Evolutionary conservation across 2,329 filamentous ascomycete species (phyloP).

Genomic region (Colletotrichum paranaense): DNA sequence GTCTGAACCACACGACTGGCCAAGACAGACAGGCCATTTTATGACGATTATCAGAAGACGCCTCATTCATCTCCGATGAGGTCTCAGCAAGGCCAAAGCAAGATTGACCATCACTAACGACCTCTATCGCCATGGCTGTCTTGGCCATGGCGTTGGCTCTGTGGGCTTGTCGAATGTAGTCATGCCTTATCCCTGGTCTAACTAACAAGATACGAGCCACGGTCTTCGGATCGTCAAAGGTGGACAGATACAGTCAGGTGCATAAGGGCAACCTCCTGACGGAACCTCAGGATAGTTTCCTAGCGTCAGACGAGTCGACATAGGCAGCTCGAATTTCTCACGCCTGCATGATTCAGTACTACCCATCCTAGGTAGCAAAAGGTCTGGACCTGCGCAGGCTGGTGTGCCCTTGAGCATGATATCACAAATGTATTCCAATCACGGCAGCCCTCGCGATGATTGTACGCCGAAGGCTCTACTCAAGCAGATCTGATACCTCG

Average conservation of each 20-base stretch:
- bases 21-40: background rate
- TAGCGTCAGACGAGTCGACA: conserved; percentile 21
- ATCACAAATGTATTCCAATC: conserved; percentile 17
- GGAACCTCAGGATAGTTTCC: conserved; percentile 23
- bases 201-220: background rate
- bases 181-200: background rate
- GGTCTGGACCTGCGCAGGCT: conserved; percentile 27
- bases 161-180: conserved; percentile 4
- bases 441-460: conserved; percentile 4
- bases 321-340: conserved; percentile 5
- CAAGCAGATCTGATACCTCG: conserved; percentile 11
- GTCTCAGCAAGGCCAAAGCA: conserved; percentile 14
- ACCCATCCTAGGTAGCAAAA: conserved; percentile 14
- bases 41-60: conserved; percentile 18
- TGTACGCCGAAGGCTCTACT: background rate
- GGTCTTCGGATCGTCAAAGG: background rate
- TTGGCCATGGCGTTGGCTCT: background rate
- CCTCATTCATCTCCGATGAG: conserved; percentile 23
- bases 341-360: conserved; percentile 23
- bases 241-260: conserved; percentile 27
- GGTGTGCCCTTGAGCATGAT: conserved; percentile 10
- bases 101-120: background rate
- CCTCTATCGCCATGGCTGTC: background rate
- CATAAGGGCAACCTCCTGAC: conserved; percentile 39
- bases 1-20: conserved; percentile 17